Base-by-base conservation (phyloP, 768 basidiomycete genomes). In the Porphyrellus cyaneotinctus region DNA sequence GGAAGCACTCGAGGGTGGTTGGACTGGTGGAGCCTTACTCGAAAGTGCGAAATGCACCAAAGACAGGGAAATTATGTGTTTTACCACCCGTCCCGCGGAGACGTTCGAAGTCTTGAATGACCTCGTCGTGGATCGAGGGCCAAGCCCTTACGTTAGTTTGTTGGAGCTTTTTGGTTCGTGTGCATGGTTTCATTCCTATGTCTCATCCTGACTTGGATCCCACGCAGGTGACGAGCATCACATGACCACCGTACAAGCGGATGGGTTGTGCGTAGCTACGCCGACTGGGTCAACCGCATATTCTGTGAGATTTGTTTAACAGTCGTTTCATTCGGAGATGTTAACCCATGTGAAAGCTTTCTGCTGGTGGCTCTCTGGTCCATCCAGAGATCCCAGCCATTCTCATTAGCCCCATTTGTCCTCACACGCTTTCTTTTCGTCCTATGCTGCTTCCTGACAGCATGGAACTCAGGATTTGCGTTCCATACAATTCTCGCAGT, bases 201-300 rank as follows among this genome's bases (percentile, higher is more conserved):
- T 37, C 35, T 54, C 7, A 20, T 18, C n/a, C 38, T 51, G 49
- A 59, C 46, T 45, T 43, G 1, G 30, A 38, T 42, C n/a, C 7
- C 31, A 31, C 9, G 26, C 12, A 97, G 95, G 94, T 54, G 97
- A 99, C 66, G 95, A 99, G 58, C 92, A 99, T 70, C 97, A 98
- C 74, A 87, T 99, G 81, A 99, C 97, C 2, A 99, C 97, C 2
- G 97, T 98, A 3, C 97, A 98, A 73, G 97, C 95, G 0, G 97
- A 99, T 63, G 97, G 97, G 13, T 75, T 99, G 38, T 92, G 90
- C 28, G 86, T 99, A 15, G 87, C 87, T 22, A 99, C 97, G 0
- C 97, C 97, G 9, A 99, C 97, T 0, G 97, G 97, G 5, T 98
- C 97, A 31, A 99, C 97, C 12, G 97, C 97, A 4, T 99, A 99